Evolutionary conservation across 768 basidiomycete genomes (phyloP), one percentile per base, ranked within the genome.

Genomic region (Auricularia sp.): DNA sequence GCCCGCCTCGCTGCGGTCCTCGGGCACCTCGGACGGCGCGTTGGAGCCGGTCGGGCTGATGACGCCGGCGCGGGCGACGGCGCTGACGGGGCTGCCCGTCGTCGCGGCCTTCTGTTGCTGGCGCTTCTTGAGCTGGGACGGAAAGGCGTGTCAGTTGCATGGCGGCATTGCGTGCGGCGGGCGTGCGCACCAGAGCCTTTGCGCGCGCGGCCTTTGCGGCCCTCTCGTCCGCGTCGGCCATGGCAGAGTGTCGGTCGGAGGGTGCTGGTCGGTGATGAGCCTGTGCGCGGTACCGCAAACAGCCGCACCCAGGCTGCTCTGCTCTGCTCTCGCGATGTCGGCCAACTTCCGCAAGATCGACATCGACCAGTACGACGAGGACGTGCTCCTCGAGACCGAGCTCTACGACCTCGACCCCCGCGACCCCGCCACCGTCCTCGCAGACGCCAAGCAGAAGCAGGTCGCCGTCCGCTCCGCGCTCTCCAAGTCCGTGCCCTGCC

Each of bases 281-380:
- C 45, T 47, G n/a, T 39, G 45, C 18, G 42, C 63, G 45, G 18
- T 16, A 18, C 47, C 47, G 47, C 47, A 51, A 51, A 51, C 47
- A 51, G 47, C 47, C 47, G 47, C 14, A 14, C 47, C 44, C 44
- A 45, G 44, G 47, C 47, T 51, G 1, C 6, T 18, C 39, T 54
- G 54, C 54, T 29, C 4, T 29, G 11, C 18, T 10, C 56, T 59
- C 29, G 33, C 14, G 16, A 59, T 81, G 79, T 80, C 82, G 61
- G 73, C 73, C 66, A 84, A 86, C 63, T 97, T 94, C 76, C 82
- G 95, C 70, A 95, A 94, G 77, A 93, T 97, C 77, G 88, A 98
- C 78, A 89, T 98, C 72, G 96, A 98, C 78, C 82, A 79, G 47
- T 92, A 86, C 77, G 96, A 98, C 73, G 96, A 98, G 75, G 96